phyloP scores from a whole-genome alignment of 257 asterid species.

The Fraxinus cuspidata region DNA sequence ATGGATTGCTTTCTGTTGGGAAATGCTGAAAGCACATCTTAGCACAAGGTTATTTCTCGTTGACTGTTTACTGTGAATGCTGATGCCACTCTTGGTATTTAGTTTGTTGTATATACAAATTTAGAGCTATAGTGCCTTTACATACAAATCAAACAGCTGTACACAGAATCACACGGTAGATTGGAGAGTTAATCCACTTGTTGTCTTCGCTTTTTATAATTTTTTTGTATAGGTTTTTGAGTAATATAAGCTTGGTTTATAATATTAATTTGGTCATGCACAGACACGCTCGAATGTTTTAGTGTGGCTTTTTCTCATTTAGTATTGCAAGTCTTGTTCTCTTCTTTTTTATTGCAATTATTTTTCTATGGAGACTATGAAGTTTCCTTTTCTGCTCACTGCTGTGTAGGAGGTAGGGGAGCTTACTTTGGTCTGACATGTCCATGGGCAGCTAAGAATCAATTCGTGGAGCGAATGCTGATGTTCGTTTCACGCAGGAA shows the following conservation, averaged over 20 bases:
- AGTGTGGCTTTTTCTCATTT: neutral
- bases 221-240: neutral
- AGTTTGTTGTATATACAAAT: neutral
- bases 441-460: neutral
- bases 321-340: neutral
- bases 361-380: neutral
- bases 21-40: neutral
- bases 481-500: neutral
- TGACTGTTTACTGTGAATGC: neutral
- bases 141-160: neutral
- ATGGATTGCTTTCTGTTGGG: neutral
- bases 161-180: neutral
- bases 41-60: neutral
- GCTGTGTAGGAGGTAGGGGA: neutral
- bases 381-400: neutral
- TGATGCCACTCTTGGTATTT: neutral
- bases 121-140: neutral
- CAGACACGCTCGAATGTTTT: neutral
- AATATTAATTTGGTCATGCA: neutral
- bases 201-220: neutral
- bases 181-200: neutral
- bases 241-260: neutral
- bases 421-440: neutral
- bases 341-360: neutral
- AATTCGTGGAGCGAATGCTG: neutral